phyloP scores from a whole-genome alignment of 2,329 filamentous ascomycete genomes.

The Talaromyces sp. region DNA sequence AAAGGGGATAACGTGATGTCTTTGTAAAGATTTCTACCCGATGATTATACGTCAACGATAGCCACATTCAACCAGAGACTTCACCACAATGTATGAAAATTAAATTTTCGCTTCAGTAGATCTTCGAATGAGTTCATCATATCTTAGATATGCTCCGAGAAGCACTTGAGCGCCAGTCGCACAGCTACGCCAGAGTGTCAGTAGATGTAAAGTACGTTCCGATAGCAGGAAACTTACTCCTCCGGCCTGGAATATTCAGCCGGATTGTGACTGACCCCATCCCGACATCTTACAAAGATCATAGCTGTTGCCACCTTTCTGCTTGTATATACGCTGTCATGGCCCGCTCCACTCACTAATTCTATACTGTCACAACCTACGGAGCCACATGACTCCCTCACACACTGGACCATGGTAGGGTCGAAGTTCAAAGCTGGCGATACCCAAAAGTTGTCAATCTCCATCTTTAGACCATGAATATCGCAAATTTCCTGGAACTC shows the following conservation, averaged over 20 bases:
- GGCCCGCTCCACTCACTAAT: slow-evolving; percentile 11
- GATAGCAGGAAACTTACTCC: slow-evolving; percentile 6
- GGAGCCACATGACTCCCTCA: slow-evolving; percentile 4
- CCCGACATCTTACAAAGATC: slow-evolving; percentile 64
- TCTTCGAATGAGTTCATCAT: slow-evolving; percentile 4
- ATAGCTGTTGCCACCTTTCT: slow-evolving; percentile 61
- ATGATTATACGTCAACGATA: too few relatives aligned
- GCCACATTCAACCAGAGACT: neutral
- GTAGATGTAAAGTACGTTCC: neutral
- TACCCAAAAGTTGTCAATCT: slow-evolving; percentile 11
- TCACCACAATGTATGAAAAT: neutral
- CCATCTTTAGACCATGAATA: neutral
- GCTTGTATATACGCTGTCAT: slow-evolving; percentile 60
- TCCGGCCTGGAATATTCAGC: slow-evolving; percentile 46
- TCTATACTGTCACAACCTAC: neutral
- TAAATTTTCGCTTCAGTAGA: neutral
- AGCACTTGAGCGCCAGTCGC: slow-evolving; percentile 8
- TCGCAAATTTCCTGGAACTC: neutral
- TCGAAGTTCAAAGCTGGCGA: slow-evolving; percentile 12
- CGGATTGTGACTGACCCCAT: slow-evolving; percentile 63
- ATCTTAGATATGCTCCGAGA: slow-evolving; percentile 14
- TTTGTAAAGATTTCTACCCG: too few relatives aligned
- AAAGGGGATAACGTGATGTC: too few relatives aligned
- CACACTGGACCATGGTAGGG: slow-evolving; percentile 5
- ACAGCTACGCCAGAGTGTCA: neutral